Base-by-base conservation (phyloP, 2,329 filamentous ascomycete species). In the Nannizzia gypsea region DNA sequence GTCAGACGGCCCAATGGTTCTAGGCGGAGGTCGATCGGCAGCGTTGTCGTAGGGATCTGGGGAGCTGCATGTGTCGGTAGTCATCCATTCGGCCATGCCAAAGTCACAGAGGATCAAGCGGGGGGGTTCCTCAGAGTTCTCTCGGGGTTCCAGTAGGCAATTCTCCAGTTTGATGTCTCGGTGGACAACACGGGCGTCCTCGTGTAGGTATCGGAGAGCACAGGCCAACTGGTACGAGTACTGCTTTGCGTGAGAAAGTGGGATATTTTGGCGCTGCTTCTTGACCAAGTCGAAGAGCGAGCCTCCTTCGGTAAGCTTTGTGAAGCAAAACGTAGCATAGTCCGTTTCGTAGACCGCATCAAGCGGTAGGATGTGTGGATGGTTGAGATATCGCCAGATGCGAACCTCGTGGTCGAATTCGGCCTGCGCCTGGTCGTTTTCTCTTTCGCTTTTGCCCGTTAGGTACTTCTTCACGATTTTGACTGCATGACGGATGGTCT, bases 121-220 rank as follows among this genome's bases (percentile, higher is more conserved):
- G 2, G 57, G 50, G 17, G 59, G 48, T 8, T 61, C 62, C 15
- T 80, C 77, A 40, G 80, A 74, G 0, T 69, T 70, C 3, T 78
- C 76, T 2, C 13, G 31, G 31, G 76, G 72, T 4, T 73, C 73
- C 17, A 78, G 66, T 1, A 87, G 78, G 64, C 83, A 86, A 64
- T 87, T 87, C 67, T 87, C 84, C 24, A 87, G 78, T 69, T 87
- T 87, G 67, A 87, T 80, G 68, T 87, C 84, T 55, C 84, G 78
- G 67, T 87, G 84, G 24, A 86, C 83, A 26, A 87, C 79, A 28
- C 80, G 79, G 24, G 84, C 81, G 66, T 87, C 84, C 68, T 86
- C 81, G 67, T 87, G 84, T 6, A 87, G 73, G 67, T 87, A 87
- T 58, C 84, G 79, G 50, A 87, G 71, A 2, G 84, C 84, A 38